Evolutionary conservation across 148 eudicot species (phyloP), one percentile per base, ranked within the genome.

Genomic region (Rhododendron kiyosumense): DNA sequence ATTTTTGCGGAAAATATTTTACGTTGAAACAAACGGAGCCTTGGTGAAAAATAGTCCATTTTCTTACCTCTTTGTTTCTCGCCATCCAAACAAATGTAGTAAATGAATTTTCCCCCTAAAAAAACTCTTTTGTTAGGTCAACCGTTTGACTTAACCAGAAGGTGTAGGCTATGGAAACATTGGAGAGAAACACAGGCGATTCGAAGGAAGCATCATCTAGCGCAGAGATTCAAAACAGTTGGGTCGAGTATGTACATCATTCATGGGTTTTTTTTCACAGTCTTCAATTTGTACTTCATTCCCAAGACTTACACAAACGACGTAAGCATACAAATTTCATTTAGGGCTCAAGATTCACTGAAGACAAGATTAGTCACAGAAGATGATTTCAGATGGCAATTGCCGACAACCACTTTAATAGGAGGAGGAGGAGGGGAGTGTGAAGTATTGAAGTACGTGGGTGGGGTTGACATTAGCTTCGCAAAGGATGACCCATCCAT

Each of bases 391-490:
- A 74, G 82, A 36, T 93, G 95, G 96, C 87, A 61, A 87, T 49
- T 92, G 28, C 89, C 89, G 28, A 24, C 85, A 11, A n/a, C 14
- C 12, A 26, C 71, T 30, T 77, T 67, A 20, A 6, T 3, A 8
- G 85, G 38, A 77, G 34, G 32, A 34, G 84, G 24, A 76, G 82
- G 67, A 81, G 87, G 73, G 84, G 86, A 85, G 43, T 51, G 87
- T 65, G 89, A 59, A 61, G 83, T 82, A 71, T 85, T 97, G 93
- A 95, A 92, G 51, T 95, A 93, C 88, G 89, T 95, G 24, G 99
- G 98, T 85, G 99, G 99, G 63, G 99, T 95, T 71, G 99, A 97
- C 87, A 86, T 97, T 85, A 97, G 99, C 86, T 97, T 97, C 87
- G 87, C 87, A 9, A 96, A 96, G 79, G 91, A 93, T 48, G 96